These are phyloP conservation scores for Fusarium kyushuense DNA, from an alignment of 2,329 filamentous ascomycete genomes.

Conservation along the genomic window DNA sequence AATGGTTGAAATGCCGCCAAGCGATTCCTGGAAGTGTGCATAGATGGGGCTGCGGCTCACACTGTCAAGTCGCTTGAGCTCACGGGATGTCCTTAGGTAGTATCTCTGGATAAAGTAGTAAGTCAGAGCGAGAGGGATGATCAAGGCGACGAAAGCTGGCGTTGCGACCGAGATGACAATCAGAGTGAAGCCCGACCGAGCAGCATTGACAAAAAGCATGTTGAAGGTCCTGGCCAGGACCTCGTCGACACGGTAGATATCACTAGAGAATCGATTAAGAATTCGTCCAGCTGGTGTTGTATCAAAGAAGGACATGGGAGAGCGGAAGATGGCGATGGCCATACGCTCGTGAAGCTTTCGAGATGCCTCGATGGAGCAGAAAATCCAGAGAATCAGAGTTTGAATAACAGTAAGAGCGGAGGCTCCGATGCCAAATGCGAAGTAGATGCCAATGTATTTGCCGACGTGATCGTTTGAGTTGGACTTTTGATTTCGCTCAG, in stretches of 20 bases:
- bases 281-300: conserved; percentile 97
- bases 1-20: conserved; percentile 94
- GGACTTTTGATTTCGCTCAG: conserved; percentile 77
- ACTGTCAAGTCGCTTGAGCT: conserved; percentile 95
- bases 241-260: conserved; percentile 88
- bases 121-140: conserved; percentile 81
- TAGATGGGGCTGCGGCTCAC: conserved; percentile 96
- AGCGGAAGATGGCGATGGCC: conserved; percentile 96
- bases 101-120: conserved; percentile 97
- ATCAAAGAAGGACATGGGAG: conserved; percentile 99
- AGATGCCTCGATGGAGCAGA: conserved; percentile 98
- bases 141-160: conserved; percentile 82
- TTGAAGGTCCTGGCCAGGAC: conserved; percentile 97
- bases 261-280: conserved; percentile 91
- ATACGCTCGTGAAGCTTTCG: conserved; percentile 97
- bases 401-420: conserved; percentile 88
- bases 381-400: conserved; percentile 97
- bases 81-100: conserved; percentile 94
- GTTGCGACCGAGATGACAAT: conserved; percentile 85
- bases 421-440: conserved; percentile 90
- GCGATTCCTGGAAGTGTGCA: conserved; percentile 97
- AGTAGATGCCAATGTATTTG: conserved; percentile 95
- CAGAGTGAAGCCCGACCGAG: conserved; percentile 84
- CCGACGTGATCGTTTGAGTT: conserved; percentile 81
- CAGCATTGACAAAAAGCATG: conserved; percentile 87